Percentiles rank a stretch among this genome's conserved stretches.
Evolutionary conservation across 2,329 filamentous ascomycete genomes (phyloP).

Genomic region (Didymella pomorum): DNA sequence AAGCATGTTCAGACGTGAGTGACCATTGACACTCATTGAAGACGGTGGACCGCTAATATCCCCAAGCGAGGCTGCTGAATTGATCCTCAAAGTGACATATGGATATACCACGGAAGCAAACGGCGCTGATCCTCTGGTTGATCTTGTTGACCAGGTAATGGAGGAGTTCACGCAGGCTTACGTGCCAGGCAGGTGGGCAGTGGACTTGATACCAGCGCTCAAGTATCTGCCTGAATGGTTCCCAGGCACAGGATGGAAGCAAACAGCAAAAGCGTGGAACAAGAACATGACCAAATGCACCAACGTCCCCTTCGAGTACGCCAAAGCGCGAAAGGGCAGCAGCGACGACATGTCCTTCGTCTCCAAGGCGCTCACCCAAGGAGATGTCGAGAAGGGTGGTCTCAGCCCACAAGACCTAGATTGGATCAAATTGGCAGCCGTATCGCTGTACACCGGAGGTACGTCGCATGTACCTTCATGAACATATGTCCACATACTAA

Average conservation of each 20-base stretch:
- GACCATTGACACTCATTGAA: neutral
- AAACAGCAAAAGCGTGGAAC: conserved; percentile 30
- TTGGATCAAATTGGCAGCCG: conserved; percentile 52
- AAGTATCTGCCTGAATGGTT: conserved; percentile 56
- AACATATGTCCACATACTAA: neutral
- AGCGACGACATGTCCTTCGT: conserved; percentile 48
- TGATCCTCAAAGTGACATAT: conserved; percentile 42
- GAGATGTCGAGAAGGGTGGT: conserved; percentile 31
- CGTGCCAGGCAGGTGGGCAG: conserved; percentile 55
- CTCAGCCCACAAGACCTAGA: conserved; percentile 38
- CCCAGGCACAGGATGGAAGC: conserved; percentile 51
- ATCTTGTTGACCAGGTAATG: conserved; percentile 53
- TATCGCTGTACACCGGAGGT: conserved; percentile 54
- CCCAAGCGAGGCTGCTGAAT: conserved; percentile 33
- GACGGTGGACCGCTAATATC: neutral
- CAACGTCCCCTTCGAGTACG: conserved; percentile 54
- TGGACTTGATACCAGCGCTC: conserved; percentile 56
- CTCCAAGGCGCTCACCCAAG: conserved; percentile 37
- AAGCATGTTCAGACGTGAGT: conserved; percentile 56
- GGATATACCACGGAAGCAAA: conserved; percentile 56
- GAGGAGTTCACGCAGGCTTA: conserved; percentile 52
- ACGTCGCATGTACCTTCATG: neutral
- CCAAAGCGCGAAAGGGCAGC: conserved; percentile 44
- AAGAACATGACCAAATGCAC: conserved; percentile 28
- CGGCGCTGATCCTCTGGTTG: conserved; percentile 54